phyloP scores from a whole-genome alignment of 441 rosid species.

The Croton laevigatus region DNA sequence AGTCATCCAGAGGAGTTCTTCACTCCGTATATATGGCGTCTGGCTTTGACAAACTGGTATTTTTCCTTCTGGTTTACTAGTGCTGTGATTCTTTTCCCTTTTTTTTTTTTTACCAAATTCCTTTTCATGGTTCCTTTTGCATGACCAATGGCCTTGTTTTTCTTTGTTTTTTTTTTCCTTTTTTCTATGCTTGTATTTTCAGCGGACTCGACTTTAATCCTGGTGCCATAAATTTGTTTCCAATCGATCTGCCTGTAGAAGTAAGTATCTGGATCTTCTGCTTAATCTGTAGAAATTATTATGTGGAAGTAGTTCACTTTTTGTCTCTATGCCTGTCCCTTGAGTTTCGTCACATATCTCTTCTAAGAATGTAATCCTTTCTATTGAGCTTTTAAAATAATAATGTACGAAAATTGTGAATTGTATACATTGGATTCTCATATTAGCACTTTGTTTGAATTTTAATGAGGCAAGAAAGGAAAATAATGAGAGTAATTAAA shows the following conservation, averaged over 20 bases:
- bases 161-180: neutral
- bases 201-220: constrained; percentile 65
- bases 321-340: neutral
- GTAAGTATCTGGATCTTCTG: constrained; percentile 43
- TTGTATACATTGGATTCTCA: too few species aligned
- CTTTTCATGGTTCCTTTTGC: neutral
- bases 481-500: too few species aligned
- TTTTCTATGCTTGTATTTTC: constrained; percentile 19
- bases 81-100: neutral
- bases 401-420: too few species aligned
- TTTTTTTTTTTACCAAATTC: too few species aligned
- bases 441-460: too few species aligned
- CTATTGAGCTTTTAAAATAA: too few species aligned
- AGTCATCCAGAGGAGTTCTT: constrained; percentile 98
- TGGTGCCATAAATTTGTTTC: constrained; percentile 61
- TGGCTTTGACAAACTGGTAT: constrained; percentile 71
- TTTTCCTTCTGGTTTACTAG: neutral
- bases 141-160: constrained; percentile 19
- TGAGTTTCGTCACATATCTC: too few species aligned
- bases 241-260: constrained; percentile 42
- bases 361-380: too few species aligned
- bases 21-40: constrained; percentile 91
- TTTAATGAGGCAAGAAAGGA: too few species aligned
- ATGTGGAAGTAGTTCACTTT: too few species aligned
- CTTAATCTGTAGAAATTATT: neutral